A percentile compares a stretch with the other conserved stretches of the same genome.
phyloP scores from a whole-genome alignment of 495 filamentous ascomycete species.

The Mycothermus thermophilus region DNA sequence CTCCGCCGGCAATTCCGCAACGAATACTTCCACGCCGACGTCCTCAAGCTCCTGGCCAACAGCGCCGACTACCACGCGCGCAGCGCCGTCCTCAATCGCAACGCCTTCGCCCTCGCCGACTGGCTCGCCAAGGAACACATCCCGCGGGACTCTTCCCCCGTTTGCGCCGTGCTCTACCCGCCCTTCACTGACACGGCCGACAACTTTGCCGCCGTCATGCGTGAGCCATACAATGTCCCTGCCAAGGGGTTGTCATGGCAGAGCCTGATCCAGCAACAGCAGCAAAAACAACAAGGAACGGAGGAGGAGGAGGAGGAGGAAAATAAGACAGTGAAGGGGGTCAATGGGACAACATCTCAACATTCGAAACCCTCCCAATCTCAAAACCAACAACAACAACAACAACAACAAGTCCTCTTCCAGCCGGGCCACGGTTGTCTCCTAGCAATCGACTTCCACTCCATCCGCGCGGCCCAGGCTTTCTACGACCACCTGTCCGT shows the following conservation, averaged over 20 bases:
- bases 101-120: conserved; percentile 25
- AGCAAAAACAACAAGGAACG: no score
- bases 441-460: conserved; percentile 29
- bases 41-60: conserved; percentile 27
- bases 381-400: no score
- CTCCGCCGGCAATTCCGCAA: conserved; percentile 22
- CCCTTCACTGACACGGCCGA: conserved; percentile 15
- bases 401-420: no score
- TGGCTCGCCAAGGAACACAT: conserved; percentile 16
- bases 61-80: conserved; percentile 27
- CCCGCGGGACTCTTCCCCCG: conserved; percentile 19
- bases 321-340: no score
- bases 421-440: conserved; percentile 27
- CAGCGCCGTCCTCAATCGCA: conserved; percentile 27
- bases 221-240: no score
- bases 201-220: conserved; percentile 26
- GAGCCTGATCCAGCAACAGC: no score
- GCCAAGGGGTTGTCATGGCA: no score
- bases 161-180: conserved; percentile 29
- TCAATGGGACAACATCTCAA: no score
- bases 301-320: no score
- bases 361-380: conserved; percentile 13
- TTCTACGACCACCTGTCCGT: conserved; percentile 32
- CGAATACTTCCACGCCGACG: conserved; percentile 29
- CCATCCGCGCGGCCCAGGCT: conserved; percentile 13